Conservation (phyloP, 768 basidiomycete genomes). For the Tubosaeta brunneosetosa region DNA sequence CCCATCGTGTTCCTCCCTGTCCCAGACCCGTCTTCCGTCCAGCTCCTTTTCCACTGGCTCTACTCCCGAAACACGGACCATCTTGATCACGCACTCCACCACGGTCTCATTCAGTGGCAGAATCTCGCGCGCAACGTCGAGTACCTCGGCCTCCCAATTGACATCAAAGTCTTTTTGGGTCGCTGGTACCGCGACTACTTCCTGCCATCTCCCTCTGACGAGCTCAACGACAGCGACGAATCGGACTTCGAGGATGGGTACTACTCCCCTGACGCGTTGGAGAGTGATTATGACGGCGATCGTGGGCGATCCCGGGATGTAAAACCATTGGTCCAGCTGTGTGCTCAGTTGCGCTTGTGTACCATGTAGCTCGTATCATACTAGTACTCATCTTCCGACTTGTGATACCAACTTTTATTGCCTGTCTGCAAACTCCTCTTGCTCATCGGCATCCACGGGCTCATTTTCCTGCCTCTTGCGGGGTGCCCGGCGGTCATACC, state of each 20-base stretch:
- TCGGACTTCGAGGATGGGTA: slow-evolving; percentile 28
- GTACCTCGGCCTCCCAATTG: slow-evolving; percentile 71
- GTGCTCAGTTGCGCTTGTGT: slow-evolving; percentile 23
- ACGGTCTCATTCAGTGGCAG: slow-evolving; percentile 72
- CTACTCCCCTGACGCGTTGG: slow-evolving; percentile 32
- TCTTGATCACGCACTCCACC: slow-evolving; percentile 65
- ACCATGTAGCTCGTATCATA: slow-evolving; percentile 3
- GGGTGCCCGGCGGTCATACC: slow-evolving; percentile 36
- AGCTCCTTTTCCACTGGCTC: slow-evolving; percentile 73
- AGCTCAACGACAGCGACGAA: slow-evolving; percentile 22
- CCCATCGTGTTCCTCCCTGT: slow-evolving; percentile 71
- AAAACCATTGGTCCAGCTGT: slow-evolving; percentile 35
- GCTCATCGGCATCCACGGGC: not conserved
- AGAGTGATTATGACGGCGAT: slow-evolving; percentile 32
- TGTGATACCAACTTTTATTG: not conserved
- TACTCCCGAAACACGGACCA: slow-evolving; percentile 67
- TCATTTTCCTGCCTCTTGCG: not conserved
- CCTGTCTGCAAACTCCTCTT: not conserved
- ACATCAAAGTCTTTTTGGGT: slow-evolving; percentile 74
- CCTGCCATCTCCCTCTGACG: slow-evolving; percentile 23
- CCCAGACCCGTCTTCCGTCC: slow-evolving; percentile 68
- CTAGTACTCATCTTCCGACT: not conserved
- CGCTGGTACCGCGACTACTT: slow-evolving; percentile 71
- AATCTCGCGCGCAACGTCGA: slow-evolving; percentile 87
- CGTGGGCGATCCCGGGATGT: slow-evolving; percentile 40